Evolutionary conservation across 768 basidiomycete genomes (phyloP).

Genomic region (Mycena pura): DNA sequence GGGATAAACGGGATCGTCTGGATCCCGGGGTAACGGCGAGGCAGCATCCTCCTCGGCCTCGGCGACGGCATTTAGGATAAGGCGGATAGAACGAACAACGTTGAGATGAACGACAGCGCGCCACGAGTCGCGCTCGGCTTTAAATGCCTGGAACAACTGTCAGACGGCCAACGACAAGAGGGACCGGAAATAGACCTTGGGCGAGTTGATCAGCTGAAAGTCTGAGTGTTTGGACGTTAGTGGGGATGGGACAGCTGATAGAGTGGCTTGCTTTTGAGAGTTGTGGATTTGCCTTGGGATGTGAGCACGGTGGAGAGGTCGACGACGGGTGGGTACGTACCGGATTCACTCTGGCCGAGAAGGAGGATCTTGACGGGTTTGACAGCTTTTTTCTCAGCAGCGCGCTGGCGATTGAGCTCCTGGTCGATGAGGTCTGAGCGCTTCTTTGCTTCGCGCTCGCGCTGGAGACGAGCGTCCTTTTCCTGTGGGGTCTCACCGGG

Average conservation of each 20-base stretch:
- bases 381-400: conserved; percentile 41
- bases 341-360: conserved; percentile 61
- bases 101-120: conserved; percentile 58
- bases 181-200: conserved; percentile 37
- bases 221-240: too few species aligned
- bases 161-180: background rate
- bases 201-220: conserved; percentile 51
- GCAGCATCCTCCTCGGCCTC: conserved; percentile 27
- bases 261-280: conserved; percentile 56
- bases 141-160: conserved; percentile 38
- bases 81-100: conserved; percentile 53
- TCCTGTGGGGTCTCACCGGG: conserved; percentile 42
- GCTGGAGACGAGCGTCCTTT: conserved; percentile 37
- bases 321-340: conserved; percentile 32
- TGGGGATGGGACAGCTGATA: background rate
- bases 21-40: conserved; percentile 5
- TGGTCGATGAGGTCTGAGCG: conserved; percentile 55
- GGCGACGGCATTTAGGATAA: conserved; percentile 41
- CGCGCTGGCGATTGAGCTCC: conserved; percentile 44
- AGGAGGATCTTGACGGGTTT: conserved; percentile 48
- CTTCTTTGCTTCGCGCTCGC: conserved; percentile 49
- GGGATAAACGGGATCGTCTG: conserved; percentile 38
- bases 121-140: conserved; percentile 53
- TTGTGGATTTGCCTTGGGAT: conserved; percentile 61
- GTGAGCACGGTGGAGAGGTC: background rate